Base-by-base conservation (phyloP, 345 rosid species). In the Lepidium didymum region DNA sequence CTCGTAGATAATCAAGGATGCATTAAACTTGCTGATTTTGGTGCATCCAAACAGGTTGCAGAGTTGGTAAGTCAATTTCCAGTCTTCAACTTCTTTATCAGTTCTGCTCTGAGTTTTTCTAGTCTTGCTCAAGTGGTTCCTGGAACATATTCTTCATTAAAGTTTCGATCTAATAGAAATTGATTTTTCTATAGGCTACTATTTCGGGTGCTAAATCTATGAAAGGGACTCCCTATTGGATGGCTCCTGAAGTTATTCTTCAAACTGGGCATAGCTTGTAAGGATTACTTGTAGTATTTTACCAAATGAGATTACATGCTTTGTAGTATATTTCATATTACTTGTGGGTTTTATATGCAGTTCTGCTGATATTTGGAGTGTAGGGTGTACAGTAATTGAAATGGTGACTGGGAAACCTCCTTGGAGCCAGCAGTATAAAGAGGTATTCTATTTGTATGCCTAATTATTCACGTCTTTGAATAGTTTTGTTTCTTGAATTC, bases 371-470 rank as follows among this genome's bases (percentile, higher is more conserved):
- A 83, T 89, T 45, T 92, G 96, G 96, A 90, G 96, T 47, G 96
- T 92, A 57, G 98, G 92, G 15, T 92, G 98, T 78, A 90, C 96
- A 49, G 92, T 92, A 51, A 92, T 87, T 58, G 98, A 92, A 76
- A 92, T 92, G 98, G 96, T 93, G 15, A 87, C 98, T 43, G 96
- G 98, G 57, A 87, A 89, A 79, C 87, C 92, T 77, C 96, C 96
- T 56, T 90, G 96, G 98, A 92, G 96, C 72, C 82, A 92, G 73
- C 92, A 90, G 54, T 92, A 85, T 72, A 88, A 83, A 78, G 96
- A 86, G 95, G 96, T 89, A 69, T 19, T 11, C 10, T 8, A 38
- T 12, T 68, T 45, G 46, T 23, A 8, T 7, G 38, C 19, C 10
- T 36, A 36, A 33, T 12, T 46, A 10, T 47, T 35, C 56, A 8